phyloP scores from a whole-genome alignment of 805 yeast species.

The Ogataea ganodermae region DNA sequence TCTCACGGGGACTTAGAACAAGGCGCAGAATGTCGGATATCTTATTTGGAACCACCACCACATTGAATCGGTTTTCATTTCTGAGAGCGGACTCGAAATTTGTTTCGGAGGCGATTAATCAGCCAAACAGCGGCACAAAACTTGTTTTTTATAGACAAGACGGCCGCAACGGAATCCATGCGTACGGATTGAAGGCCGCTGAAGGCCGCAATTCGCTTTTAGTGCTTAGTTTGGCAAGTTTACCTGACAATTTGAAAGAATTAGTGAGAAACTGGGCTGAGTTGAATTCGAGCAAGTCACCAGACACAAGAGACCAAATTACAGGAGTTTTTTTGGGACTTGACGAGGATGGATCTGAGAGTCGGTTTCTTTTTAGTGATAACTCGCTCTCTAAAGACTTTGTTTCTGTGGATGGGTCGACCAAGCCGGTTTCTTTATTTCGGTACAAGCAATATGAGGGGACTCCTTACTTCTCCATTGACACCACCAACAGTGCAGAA shows the following conservation, averaged over 20 bases:
- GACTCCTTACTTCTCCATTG: conserved; percentile 65
- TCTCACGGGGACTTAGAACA: conserved; percentile 7
- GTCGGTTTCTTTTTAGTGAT: conserved; percentile 21
- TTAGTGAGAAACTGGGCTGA: conserved; percentile 26
- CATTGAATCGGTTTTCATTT: conserved; percentile 65
- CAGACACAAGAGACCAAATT: conserved; percentile 20
- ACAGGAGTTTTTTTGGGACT: conserved; percentile 50
- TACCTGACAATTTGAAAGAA: conserved; percentile 17
- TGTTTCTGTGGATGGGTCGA: conserved; percentile 5
- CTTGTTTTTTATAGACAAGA: conserved; percentile 48
- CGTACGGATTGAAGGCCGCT: conserved; percentile 16
- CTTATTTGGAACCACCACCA: conserved; percentile 36
- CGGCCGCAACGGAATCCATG: conserved; percentile 21
- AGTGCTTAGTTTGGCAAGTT: conserved; percentile 14
- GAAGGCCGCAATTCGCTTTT: conserved; percentile 10
- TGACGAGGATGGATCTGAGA: conserved; percentile 39
- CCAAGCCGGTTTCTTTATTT: conserved; percentile 7
- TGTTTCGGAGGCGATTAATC: conserved; percentile 31
- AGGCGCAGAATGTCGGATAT: conserved; percentile 25
- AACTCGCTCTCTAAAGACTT: conserved; percentile 22
- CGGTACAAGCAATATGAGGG: conserved; percentile 51
- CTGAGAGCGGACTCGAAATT: conserved; percentile 57
- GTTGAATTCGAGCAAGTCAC: conserved; percentile 15
- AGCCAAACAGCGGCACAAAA: conserved; percentile 37
- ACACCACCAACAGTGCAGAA: conserved; percentile 41